phyloP scores from a whole-genome alignment of 306 rosid species.

The Senna tora region DNA sequence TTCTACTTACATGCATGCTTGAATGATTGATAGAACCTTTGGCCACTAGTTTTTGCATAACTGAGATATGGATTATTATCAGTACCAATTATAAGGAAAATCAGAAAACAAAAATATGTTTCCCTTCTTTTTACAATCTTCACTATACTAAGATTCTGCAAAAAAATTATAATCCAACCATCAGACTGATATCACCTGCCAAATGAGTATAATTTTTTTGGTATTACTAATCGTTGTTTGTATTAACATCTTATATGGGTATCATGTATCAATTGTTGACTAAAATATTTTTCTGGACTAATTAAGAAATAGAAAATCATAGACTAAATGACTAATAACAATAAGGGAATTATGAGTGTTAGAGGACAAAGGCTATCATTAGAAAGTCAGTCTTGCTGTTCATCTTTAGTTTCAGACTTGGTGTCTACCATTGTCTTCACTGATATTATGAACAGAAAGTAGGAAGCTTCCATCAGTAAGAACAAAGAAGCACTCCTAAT shows the following conservation, averaged over 20 bases:
- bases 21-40: slow-evolving; percentile 19
- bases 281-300: background rate
- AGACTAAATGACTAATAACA: slow-evolving; percentile 4
- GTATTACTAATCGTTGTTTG: background rate
- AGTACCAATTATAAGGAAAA: background rate
- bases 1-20: background rate
- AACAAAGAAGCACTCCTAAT: background rate
- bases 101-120: background rate
- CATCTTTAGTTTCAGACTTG: background rate
- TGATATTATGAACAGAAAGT: background rate
- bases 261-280: background rate
- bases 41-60: background rate
- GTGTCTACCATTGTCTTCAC: background rate
- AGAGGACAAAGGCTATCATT: background rate
- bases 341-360: background rate
- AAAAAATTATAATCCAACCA: background rate
- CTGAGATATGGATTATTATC: background rate
- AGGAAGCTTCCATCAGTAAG: background rate
- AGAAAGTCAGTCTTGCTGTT: background rate
- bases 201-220: background rate
- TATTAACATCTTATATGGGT: background rate
- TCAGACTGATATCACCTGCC: background rate
- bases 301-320: background rate
- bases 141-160: background rate
- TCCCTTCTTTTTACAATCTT: slow-evolving; percentile 12